phyloP scores from a whole-genome alignment of 1,139 yeast genomes.

The Pichia sp. region DNA sequence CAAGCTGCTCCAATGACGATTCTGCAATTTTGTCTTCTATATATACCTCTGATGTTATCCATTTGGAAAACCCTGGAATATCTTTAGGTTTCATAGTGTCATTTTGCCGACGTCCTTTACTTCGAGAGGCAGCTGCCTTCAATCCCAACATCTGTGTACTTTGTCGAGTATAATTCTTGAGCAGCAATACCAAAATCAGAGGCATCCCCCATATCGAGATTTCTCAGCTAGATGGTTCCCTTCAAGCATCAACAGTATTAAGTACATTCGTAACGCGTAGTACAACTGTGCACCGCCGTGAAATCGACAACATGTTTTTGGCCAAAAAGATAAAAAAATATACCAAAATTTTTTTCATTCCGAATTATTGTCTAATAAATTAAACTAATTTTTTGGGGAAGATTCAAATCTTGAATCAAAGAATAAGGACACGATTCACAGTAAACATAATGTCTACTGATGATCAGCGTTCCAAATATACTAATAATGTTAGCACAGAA shows the following conservation, averaged over 20 bases:
- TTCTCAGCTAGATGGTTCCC: neutral
- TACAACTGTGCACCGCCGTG: constrained; percentile 8
- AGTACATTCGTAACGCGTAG: neutral
- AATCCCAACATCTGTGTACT: constrained; percentile 28
- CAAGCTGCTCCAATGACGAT: constrained; percentile 25
- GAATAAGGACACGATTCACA: too few species aligned
- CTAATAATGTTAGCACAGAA: constrained; percentile 21
- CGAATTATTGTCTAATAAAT: neutral
- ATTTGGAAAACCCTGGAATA: constrained; percentile 42
- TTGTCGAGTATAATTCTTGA: neutral
- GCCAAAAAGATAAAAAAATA: neutral
- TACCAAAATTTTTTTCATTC: neutral
- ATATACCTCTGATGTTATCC: constrained; percentile 42
- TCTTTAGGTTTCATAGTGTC: constrained; percentile 10
- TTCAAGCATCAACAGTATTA: neutral
- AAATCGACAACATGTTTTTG: constrained; percentile 1
- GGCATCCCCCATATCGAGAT: neutral
- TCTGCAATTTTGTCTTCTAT: constrained; percentile 29
- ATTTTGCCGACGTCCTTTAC: neutral
- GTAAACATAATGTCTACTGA: neutral
- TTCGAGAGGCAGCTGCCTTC: constrained; percentile 20
- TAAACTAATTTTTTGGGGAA: too few species aligned
- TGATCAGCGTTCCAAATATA: constrained; percentile 20
- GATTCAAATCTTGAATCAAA: too few species aligned
- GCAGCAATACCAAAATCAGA: neutral